These are phyloP conservation scores for Sugiyamaella boreocaroliniensis DNA, from an alignment of 805 yeast genomes.

Conservation along the genomic window DNA sequence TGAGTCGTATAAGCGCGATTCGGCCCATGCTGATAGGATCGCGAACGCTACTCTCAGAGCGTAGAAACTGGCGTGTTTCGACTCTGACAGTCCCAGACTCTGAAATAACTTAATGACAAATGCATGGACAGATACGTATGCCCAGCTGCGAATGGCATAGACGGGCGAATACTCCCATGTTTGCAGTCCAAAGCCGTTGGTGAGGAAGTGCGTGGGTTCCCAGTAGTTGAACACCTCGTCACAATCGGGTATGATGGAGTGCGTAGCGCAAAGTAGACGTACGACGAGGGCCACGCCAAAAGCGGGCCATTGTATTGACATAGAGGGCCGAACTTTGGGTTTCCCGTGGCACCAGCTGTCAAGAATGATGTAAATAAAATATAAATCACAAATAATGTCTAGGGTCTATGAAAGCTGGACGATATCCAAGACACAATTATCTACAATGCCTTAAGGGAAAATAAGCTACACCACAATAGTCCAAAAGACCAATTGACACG, in stretches of 20 bases:
- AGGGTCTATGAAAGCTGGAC: not conserved
- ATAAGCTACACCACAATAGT: too few species aligned
- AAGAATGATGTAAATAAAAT: not conserved
- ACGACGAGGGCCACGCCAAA: constrained; percentile 22
- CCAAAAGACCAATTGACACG: too few species aligned
- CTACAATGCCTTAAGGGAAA: not conserved
- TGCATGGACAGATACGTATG: constrained; percentile 51
- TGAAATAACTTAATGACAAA: constrained; percentile 18
- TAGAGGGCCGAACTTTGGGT: not conserved
- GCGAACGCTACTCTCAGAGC: constrained; percentile 43
- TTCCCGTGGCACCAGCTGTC: not conserved
- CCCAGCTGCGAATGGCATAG: constrained; percentile 81
- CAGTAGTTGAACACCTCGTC: constrained; percentile 91
- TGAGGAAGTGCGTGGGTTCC: constrained; percentile 80
- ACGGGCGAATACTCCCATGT: constrained; percentile 96
- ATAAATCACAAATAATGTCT: not conserved
- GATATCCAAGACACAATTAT: not conserved
- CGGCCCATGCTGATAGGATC: constrained; percentile 41
- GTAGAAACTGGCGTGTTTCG: constrained; percentile 41
- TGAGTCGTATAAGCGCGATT: constrained; percentile 44
- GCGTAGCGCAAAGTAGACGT: constrained; percentile 37
- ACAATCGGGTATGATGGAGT: constrained; percentile 78
- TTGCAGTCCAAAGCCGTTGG: constrained; percentile 81
- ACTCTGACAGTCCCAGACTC: constrained; percentile 14
- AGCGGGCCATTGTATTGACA: not conserved